Conservation (phyloP, 1,284 basidiomycete genomes). For the Sparassis latifolia region DNA sequence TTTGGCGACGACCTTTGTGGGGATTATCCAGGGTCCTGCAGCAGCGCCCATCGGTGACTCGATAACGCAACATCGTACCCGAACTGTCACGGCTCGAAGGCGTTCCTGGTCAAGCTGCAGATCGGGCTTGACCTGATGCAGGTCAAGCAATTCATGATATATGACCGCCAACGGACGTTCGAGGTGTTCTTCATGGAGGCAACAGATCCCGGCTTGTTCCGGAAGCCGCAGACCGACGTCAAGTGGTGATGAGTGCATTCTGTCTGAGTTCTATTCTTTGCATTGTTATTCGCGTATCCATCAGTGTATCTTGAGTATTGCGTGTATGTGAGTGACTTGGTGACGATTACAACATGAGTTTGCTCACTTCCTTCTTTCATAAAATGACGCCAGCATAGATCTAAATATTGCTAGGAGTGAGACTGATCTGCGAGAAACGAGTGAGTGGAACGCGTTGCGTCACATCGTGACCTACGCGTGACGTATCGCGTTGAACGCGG, state of each 20-base stretch:
- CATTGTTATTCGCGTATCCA: too few species aligned
- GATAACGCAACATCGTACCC: constrained; percentile 11
- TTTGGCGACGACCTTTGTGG: too few species aligned
- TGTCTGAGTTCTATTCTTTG: not conserved
- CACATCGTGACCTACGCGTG: too few species aligned
- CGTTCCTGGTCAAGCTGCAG: constrained; percentile 39
- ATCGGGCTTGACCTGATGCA: not conserved
- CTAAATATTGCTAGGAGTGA: too few species aligned
- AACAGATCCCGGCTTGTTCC: not conserved
- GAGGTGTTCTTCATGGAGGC: constrained; percentile 14
- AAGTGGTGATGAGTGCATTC: constrained; percentile 13
- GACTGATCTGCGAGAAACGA: too few species aligned
- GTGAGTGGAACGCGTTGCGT: too few species aligned
- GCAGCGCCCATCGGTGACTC: not conserved
- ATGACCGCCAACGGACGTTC: constrained; percentile 35
- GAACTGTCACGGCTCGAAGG: constrained; percentile 29
- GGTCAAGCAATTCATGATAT: constrained; percentile 26
- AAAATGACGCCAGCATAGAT: too few species aligned
- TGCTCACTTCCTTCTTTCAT: too few species aligned
- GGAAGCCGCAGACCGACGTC: constrained; percentile 10
- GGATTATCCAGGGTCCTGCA: not conserved
- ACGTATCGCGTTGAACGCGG: too few species aligned
- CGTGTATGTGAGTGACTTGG: too few species aligned
- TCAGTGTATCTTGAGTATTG: too few species aligned
- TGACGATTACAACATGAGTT: too few species aligned